phyloP scores from a whole-genome alignment of 345 rosid species.

The Gossypioides kirkii region DNA sequence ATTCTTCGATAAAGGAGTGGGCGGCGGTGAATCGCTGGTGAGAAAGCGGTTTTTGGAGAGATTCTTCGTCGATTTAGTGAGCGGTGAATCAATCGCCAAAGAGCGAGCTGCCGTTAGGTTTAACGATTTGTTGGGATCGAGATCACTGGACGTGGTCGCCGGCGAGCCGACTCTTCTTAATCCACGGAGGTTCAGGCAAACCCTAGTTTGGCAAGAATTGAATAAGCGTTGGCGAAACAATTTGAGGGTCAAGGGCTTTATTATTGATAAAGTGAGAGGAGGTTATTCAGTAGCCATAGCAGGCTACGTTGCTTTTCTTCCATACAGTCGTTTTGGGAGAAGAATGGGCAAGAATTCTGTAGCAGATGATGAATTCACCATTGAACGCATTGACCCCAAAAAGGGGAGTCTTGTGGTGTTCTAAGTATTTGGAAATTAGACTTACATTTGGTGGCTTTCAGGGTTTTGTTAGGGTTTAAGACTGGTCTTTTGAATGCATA shows the following conservation, averaged over 20 bases:
- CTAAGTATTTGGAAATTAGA: neutral
- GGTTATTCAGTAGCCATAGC: neutral
- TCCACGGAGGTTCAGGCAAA: neutral
- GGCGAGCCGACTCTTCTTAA: neutral
- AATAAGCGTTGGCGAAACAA: neutral
- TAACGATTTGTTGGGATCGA: constrained; percentile 15
- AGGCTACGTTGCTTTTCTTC: neutral
- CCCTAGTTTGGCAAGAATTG: neutral
- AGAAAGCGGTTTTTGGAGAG: neutral
- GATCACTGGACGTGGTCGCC: constrained; percentile 4
- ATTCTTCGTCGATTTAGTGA: neutral
- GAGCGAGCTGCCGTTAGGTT: constrained; percentile 18
- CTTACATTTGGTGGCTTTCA: neutral
- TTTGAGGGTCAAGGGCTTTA: neutral
- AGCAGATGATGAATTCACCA: neutral
- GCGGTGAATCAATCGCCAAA: constrained; percentile 7
- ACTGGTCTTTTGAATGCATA: neutral
- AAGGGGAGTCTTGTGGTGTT: neutral
- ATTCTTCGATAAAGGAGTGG: neutral
- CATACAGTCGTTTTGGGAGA: neutral
- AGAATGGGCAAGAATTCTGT: neutral
- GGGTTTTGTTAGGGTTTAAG: neutral
- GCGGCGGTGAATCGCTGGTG: neutral
- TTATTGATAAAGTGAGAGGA: neutral
- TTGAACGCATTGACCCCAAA: neutral